These are phyloP conservation scores for Acer campestre DNA, from an alignment of 345 rosid species.

Conservation along the genomic window DNA sequence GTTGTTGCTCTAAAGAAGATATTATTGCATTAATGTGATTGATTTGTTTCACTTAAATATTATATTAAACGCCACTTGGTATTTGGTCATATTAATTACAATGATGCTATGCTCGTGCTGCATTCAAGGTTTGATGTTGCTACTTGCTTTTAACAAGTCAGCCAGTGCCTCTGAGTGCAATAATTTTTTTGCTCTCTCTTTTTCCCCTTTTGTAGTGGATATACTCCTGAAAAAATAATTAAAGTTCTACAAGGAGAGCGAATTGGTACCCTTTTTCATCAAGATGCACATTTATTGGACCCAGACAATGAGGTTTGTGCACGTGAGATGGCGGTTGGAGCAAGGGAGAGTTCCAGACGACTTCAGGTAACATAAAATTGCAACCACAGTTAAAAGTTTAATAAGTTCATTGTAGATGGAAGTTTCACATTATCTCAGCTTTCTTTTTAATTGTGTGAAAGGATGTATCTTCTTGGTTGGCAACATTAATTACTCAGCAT, in stretches of 20 bases:
- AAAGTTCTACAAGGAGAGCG: constrained; percentile 88
- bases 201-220: constrained; percentile 61
- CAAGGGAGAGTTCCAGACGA: constrained; percentile 87
- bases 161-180: constrained; percentile 1
- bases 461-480: background rate
- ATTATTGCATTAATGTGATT: background rate
- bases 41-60: constrained; percentile 1
- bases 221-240: constrained; percentile 65
- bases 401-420: constrained; percentile 10
- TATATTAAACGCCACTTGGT: background rate
- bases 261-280: constrained; percentile 92
- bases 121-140: background rate
- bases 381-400: constrained; percentile 1
- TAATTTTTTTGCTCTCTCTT: constrained; percentile 18
- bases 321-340: constrained; percentile 90
- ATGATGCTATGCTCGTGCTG: background rate
- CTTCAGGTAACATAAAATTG: constrained; percentile 67
- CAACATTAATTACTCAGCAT: constrained; percentile 13
- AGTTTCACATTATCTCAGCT: constrained; percentile 14
- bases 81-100: background rate
- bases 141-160: background rate
- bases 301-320: constrained; percentile 56
- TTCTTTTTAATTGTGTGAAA: background rate
- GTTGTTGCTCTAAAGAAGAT: background rate
- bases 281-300: constrained; percentile 79